Evolutionary conservation across 2,329 filamentous ascomycete species (phyloP).

Genomic region (Trichoderma endophyticum): DNA sequence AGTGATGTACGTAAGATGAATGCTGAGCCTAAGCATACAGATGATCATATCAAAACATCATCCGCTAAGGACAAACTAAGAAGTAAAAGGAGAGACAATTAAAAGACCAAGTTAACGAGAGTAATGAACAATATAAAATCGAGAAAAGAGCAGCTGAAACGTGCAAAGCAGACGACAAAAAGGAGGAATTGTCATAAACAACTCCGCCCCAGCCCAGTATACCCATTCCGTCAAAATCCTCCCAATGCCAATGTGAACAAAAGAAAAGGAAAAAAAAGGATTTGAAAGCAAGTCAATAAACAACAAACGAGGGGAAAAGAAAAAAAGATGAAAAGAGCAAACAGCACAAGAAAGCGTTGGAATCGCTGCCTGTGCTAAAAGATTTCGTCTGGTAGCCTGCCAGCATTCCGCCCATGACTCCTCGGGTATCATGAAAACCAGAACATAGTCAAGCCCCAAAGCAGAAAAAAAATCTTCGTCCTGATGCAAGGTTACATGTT

Average conservation of each 20-base stretch:
- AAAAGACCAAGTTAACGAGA: neutral
- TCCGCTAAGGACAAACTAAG: neutral
- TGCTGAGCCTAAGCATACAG: slow-evolving; percentile 1
- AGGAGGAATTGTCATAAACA: neutral
- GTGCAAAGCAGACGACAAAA: neutral
- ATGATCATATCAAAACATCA: neutral
- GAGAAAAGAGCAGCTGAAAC: neutral
- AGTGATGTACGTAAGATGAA: neutral
- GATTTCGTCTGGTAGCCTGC: slow-evolving; percentile 1
- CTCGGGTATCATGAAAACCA: slow-evolving; percentile 35
- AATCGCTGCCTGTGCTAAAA: neutral
- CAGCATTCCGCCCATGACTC: slow-evolving; percentile 24
- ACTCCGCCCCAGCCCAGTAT: neutral
- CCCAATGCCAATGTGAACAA: neutral
- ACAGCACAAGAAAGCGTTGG: neutral
- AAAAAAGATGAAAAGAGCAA: neutral
- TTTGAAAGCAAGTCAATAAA: neutral
- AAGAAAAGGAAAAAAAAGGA: neutral
- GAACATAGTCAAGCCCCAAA: slow-evolving; percentile 30
- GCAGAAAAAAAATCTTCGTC: slow-evolving; percentile 24
- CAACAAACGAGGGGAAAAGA: neutral
- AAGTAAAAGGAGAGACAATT: neutral
- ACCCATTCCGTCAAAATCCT: neutral
- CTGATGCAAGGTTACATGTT: slow-evolving; percentile 29
- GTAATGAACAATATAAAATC: neutral